Conservation (phyloP, 2,329 filamentous ascomycete species). For the Thielaviopsis musarum region DNA sequence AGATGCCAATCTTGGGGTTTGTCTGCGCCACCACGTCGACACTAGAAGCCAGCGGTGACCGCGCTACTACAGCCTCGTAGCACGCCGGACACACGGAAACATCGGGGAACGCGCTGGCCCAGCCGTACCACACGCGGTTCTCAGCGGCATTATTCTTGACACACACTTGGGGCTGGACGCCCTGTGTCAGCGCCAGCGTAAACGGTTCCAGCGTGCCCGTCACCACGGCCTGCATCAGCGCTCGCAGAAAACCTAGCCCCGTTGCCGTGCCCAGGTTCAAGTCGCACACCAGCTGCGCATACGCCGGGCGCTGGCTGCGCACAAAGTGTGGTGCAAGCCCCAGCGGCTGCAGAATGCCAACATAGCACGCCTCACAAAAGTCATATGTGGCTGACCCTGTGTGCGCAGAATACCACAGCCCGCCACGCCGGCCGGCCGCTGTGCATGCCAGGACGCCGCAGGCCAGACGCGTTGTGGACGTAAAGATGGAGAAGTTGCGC, state of each 20-base stretch:
- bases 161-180: conserved; percentile 13
- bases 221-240: conserved; percentile 19
- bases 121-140: conserved; percentile 21
- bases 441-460: conserved; percentile 17
- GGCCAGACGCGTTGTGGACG: conserved; percentile 15
- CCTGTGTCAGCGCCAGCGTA: conserved; percentile 13
- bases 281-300: conserved; percentile 17
- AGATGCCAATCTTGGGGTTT: conserved; percentile 18
- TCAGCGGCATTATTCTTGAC: conserved; percentile 16
- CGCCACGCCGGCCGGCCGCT: conserved; percentile 16
- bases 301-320: conserved; percentile 11
- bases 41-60: conserved; percentile 16
- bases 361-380: conserved; percentile 21
- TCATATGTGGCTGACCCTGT: conserved; percentile 15
- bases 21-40: conserved; percentile 16
- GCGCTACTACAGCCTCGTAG: conserved; percentile 18
- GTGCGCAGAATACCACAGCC: conserved; percentile 21
- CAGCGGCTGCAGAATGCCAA: conserved; percentile 17
- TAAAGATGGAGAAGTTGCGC: conserved; percentile 18
- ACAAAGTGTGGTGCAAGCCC: conserved; percentile 18
- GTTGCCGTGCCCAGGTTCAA: conserved; percentile 17
- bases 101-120: conserved; percentile 16
- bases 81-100: conserved; percentile 20
- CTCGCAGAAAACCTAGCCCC: conserved; percentile 16
- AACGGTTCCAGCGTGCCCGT: conserved; percentile 20